These are phyloP conservation scores for Vanrija sp. DNA, from an alignment of 1,284 basidiomycete species.

Conservation along the genomic window DNA sequence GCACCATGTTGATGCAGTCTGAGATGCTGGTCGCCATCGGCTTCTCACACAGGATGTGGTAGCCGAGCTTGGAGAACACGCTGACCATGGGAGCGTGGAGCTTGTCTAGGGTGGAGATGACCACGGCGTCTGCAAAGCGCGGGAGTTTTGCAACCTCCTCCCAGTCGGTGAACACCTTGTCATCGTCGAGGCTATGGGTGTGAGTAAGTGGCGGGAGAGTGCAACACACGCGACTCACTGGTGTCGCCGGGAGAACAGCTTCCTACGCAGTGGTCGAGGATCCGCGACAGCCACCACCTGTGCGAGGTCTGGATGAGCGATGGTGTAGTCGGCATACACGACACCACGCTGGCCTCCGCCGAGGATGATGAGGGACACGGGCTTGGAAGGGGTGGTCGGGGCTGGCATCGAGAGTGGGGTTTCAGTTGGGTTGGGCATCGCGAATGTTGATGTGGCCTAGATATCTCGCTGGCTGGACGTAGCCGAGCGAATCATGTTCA, in stretches of 20 bases:
- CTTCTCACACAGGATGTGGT: constrained; percentile 84
- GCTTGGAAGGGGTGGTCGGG: constrained; percentile 12
- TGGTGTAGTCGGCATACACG: constrained; percentile 67
- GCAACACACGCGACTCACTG: constrained; percentile 21
- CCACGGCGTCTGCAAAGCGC: constrained; percentile 71
- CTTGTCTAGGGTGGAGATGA: constrained; percentile 66
- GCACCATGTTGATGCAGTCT: constrained; percentile 71
- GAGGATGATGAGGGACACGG: constrained; percentile 56
- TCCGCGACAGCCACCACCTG: constrained; percentile 78
- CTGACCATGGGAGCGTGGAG: constrained; percentile 69
- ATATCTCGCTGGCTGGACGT: too few relatives aligned
- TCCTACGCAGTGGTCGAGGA: constrained; percentile 64
- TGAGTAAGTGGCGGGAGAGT: not conserved
- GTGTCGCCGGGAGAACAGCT: constrained; percentile 58
- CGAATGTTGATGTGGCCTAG: too few relatives aligned
- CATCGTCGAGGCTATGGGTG: constrained; percentile 54
- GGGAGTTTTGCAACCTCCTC: constrained; percentile 62
- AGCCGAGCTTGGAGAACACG: constrained; percentile 72
- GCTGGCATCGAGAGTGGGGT: not conserved
- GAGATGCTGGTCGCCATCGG: constrained; percentile 73
- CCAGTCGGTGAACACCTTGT: constrained; percentile 69
- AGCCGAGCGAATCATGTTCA: too few relatives aligned
- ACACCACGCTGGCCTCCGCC: constrained; percentile 78
- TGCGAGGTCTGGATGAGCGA: constrained; percentile 59
- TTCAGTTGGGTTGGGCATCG: constrained; percentile 8